Base-by-base conservation (phyloP, 1,284 basidiomycete genomes). In the Tranzscheliella williamsii region DNA sequence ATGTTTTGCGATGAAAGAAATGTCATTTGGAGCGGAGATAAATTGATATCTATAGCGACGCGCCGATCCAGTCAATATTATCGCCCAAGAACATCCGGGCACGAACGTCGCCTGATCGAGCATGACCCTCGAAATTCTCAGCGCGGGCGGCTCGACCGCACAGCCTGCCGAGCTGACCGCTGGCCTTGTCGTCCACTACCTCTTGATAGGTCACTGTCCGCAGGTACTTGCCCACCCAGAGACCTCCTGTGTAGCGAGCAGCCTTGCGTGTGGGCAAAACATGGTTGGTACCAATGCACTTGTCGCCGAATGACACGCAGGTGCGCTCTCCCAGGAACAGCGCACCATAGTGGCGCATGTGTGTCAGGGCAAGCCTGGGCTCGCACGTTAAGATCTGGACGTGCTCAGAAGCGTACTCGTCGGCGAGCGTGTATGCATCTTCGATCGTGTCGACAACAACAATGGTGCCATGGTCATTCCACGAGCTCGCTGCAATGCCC, bases 181-280 rank as follows among this genome's bases (percentile, higher is more conserved):
- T 42, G 22, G 58, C 58, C 12, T 41, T 26, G 18, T 41, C 38
- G 15, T 24, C 24, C 18, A 26, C 23, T 4, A 66, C 62, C 27
- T 66, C 45, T 33, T 66, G 62, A 38, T 66, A 66, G 9, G 60
- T 63, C 18, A 41, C 48, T 3, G 58, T 62, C 24, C 45, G 41
- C 18, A 66, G 52, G 52, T 44, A 66, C 43, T 65, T 65, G 18
- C 63, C 63, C 21, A 66, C 63, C 39, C 64, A 67, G 9, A 67
- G 54, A 38, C 64, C 64, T 20, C 64, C 64, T 11, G 64, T 66
- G 48, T 53, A 67, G n/a, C 51, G 52, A n/a, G 64, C 51, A 3
- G 62, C 42, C 36, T 65, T 57, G 27, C 56, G 52, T 18, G 64
- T 67, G 8, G 64, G 64, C 9, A 67, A 37, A 15, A 67, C 64